Base-by-base conservation (phyloP, 768 basidiomycete species). In the Tulasnella sp. region DNA sequence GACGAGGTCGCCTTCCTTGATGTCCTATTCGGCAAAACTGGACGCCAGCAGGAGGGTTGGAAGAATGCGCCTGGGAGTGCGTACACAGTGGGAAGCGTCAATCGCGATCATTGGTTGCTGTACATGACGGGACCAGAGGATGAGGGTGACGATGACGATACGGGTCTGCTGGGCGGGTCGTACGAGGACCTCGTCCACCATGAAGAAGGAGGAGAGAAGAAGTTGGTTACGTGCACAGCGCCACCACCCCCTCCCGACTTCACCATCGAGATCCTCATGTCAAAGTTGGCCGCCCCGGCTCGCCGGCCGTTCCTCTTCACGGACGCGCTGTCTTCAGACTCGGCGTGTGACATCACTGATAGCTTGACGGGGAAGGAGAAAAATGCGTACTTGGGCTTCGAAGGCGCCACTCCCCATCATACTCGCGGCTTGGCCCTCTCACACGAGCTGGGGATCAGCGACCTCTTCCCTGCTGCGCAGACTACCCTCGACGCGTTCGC, bases 211-310 rank as follows among this genome's bases (percentile, higher is more conserved):
- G 29, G 24, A 32, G 23, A 10, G 29, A 26, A 21, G 13, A 47
- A 27, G 19, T 44, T 68, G 56, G 68, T 67, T 17, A 52, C 61
- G 17, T 19, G 41, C 13, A 30, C 64, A 47, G 61, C 66, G n/a
- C 63, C 66, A 1, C 63, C 67, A 27, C 61, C 61, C 45, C 62
- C 64, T n/a, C 61, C 66, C 47, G 96, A 98, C 72, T 93, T 86
- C 68, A 98, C 96, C 51, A 86, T 99, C 69, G 96, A 99, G 74
- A 93, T 99, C 68, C 83, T 98, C 68, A 99, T 99, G 96, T 90
- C 91, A 52, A 80, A 88, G 64, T 81, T 99, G 19, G 80, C 85
- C 15, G 79, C 85, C 8, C 70, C 76, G 42, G 86, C 86, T n/a
- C 81, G 91, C 58, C 73, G 76, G 17, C 80, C 84, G 1, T 99